Percentiles rank a stretch among this genome's conserved stretches.
phyloP scores from a whole-genome alignment of 1,139 yeast genomes.

The Saccharomyces hybrid region DNA sequence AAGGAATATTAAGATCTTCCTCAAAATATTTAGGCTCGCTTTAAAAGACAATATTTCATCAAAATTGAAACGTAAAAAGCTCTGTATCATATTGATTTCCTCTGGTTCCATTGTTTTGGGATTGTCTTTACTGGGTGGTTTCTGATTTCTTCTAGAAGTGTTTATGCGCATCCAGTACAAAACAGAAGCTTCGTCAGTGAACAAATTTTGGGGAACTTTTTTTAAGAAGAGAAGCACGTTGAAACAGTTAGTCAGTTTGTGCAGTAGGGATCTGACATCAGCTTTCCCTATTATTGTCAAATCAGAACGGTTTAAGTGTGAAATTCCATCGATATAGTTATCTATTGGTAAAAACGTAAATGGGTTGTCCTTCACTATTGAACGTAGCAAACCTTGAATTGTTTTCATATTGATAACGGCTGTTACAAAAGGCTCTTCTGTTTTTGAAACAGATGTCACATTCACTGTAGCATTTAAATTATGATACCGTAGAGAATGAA shows the following conservation, averaged over 20 bases:
- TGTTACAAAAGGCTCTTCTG: slow-evolving; percentile 4
- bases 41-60: slow-evolving; percentile 40
- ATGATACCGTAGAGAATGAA: slow-evolving; percentile 16
- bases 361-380: slow-evolving; percentile 6
- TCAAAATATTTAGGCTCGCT: slow-evolving; percentile 34
- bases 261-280: slow-evolving; percentile 12
- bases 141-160: slow-evolving; percentile 6
- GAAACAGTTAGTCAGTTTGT: slow-evolving; percentile 14
- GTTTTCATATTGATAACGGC: slow-evolving; percentile 5
- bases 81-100: slow-evolving; percentile 45
- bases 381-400: slow-evolving; percentile 9
- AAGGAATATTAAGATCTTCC: slow-evolving; percentile 40
- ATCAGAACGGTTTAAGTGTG: background rate
- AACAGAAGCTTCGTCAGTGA: slow-evolving; percentile 1
- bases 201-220: slow-evolving; percentile 8
- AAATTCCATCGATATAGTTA: slow-evolving; percentile 8
- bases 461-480: slow-evolving; percentile 3
- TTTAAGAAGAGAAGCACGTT: slow-evolving; percentile 13
- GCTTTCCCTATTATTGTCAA: slow-evolving; percentile 13
- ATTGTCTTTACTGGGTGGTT: slow-evolving; percentile 4
- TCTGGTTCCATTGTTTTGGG: slow-evolving; percentile 31
- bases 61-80: slow-evolving; percentile 48
- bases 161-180: background rate
- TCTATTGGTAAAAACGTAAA: slow-evolving; percentile 8
- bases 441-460: background rate